These are phyloP conservation scores for Ceratocystis alfenasii DNA, from an alignment of 2,329 filamentous ascomycete species.

Conservation along the genomic window DNA sequence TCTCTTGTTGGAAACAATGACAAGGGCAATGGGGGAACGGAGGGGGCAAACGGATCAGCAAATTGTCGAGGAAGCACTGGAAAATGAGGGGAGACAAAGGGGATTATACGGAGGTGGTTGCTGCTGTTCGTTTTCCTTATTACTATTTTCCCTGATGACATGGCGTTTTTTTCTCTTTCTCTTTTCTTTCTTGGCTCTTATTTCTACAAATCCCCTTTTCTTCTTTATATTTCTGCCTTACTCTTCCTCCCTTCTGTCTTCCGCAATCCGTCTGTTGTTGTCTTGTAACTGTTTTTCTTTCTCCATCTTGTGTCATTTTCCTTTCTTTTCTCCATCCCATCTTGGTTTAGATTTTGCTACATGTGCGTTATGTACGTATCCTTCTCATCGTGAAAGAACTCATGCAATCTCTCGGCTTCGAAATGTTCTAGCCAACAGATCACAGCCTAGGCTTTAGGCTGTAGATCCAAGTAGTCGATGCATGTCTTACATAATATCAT, in stretches of 20 bases:
- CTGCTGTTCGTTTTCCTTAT: not conserved
- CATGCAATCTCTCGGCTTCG: not conserved
- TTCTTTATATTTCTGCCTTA: conserved; percentile 11
- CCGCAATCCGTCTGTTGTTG: not conserved
- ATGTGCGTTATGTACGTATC: not conserved
- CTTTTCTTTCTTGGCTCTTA: conserved; percentile 7
- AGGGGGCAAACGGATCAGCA: not conserved
- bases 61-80: conserved; percentile 2
- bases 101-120: not conserved
- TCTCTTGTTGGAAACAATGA: not conserved
- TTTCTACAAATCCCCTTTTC: conserved; percentile 2
- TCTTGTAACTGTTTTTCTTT: not conserved
- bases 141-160: conserved; percentile 12
- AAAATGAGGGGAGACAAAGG: conserved; percentile 4
- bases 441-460: not conserved
- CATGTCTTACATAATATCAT: not conserved
- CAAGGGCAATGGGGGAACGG: not conserved
- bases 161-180: conserved; percentile 9
- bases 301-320: not conserved
- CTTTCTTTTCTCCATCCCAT: conserved; percentile 1
- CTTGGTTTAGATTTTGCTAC: not conserved
- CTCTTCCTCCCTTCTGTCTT: not conserved
- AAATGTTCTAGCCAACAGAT: not conserved
- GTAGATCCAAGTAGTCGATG: not conserved
- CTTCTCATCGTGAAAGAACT: not conserved